Evolutionary conservation across 345 rosid species (phyloP).

Genomic region (Hibiscus mutabilis): DNA sequence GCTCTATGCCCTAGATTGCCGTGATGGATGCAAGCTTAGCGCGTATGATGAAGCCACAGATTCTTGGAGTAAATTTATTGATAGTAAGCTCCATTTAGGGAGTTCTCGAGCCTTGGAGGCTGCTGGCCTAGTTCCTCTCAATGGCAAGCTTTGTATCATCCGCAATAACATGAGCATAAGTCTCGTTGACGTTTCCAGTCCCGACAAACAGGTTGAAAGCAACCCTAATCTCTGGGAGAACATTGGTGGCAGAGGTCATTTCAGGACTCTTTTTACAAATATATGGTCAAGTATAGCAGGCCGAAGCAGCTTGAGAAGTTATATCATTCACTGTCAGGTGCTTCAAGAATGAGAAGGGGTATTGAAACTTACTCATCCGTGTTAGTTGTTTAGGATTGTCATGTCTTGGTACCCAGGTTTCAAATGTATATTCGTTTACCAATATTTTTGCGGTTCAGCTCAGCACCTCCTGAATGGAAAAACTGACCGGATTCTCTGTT

Average conservation of each 20-base stretch:
- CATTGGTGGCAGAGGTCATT: conserved; percentile 70
- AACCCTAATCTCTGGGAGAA: conserved; percentile 83
- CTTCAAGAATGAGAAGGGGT: conserved; percentile 72
- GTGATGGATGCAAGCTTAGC: conserved; percentile 86
- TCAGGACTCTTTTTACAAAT: conserved; percentile 68
- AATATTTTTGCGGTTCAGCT: conserved; percentile 11
- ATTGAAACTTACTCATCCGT: too few species aligned
- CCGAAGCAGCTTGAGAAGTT: conserved; percentile 70
- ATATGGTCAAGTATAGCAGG: conserved; percentile 90
- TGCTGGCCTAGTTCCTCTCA: conserved; percentile 81
- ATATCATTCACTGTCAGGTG: conserved; percentile 89
- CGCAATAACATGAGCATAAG: conserved; percentile 96
- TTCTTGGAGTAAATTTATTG: conserved; percentile 80
- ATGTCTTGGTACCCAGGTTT: neutral
- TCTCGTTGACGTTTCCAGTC: conserved; percentile 78
- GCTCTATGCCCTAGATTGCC: conserved; percentile 82
- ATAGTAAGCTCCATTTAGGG: conserved; percentile 85
- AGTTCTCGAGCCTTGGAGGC: conserved; percentile 77
- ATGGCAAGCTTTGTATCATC: conserved; percentile 79
- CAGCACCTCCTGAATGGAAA: conserved; percentile 18
- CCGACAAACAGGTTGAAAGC: conserved; percentile 50
- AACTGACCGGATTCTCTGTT: neutral
- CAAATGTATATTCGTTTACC: conserved; percentile 11
- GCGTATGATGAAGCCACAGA: conserved; percentile 59
- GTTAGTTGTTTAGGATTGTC: too few species aligned